Evolutionary conservation across 2,329 filamentous ascomycete species (phyloP).

Genomic region (Tolypocladium capitatum): DNA sequence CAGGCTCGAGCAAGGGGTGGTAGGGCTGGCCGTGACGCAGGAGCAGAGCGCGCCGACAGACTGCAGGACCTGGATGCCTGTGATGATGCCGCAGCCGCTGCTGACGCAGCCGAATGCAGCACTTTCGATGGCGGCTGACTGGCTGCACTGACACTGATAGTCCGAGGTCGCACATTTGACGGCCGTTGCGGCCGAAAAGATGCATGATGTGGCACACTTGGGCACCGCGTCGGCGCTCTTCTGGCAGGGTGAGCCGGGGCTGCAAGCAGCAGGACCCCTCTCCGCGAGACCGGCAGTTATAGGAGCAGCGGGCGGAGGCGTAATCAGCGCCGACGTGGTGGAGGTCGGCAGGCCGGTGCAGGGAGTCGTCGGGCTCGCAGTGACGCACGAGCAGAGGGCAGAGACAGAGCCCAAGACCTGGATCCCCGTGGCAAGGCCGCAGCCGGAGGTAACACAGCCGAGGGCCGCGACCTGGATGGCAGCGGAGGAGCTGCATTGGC

Average conservation of each 20-base stretch:
- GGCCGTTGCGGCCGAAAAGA: slow-evolving; percentile 11
- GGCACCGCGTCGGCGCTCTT: slow-evolving; percentile 11
- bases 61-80: slow-evolving; percentile 6
- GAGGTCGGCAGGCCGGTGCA: slow-evolving; percentile 5
- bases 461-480: slow-evolving; percentile 10
- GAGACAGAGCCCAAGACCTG: slow-evolving; percentile 8
- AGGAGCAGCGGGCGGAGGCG: not conserved
- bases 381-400: slow-evolving; percentile 12
- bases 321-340: not conserved
- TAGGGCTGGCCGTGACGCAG: slow-evolving; percentile 11
- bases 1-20: slow-evolving; percentile 1
- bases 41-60: slow-evolving; percentile 10
- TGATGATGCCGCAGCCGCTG: slow-evolving; percentile 7
- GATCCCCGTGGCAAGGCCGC: slow-evolving; percentile 6
- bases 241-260: slow-evolving; percentile 9
- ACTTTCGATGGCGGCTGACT: slow-evolving; percentile 8
- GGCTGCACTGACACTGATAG: slow-evolving; percentile 13
- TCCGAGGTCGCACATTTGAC: slow-evolving; percentile 10
- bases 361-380: slow-evolving; percentile 9
- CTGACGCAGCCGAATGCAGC: slow-evolving; percentile 10
- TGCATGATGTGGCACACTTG: slow-evolving; percentile 11
- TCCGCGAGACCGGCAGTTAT: not conserved
- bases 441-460: slow-evolving; percentile 10
- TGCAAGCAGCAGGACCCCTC: not conserved
- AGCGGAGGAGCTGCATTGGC: slow-evolving; percentile 10